Evolutionary conservation across 345 rosid genomes (phyloP).

Genomic region (Cardamine resedifolia): DNA sequence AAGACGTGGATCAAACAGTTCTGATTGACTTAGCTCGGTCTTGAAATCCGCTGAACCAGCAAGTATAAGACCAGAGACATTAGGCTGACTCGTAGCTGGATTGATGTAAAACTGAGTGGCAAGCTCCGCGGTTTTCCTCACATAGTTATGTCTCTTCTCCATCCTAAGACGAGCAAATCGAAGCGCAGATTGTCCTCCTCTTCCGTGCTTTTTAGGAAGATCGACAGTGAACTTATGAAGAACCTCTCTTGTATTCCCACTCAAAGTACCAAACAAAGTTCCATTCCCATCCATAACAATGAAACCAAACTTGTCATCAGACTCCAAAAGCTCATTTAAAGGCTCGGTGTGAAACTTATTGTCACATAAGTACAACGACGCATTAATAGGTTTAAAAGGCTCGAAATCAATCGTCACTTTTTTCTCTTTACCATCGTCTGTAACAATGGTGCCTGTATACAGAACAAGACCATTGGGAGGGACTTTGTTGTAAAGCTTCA

Average conservation of each 20-base stretch:
- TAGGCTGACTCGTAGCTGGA: conserved; percentile 90
- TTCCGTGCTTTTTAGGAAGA: conserved; percentile 87
- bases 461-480: conserved; percentile 89
- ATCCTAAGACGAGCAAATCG: conserved; percentile 90
- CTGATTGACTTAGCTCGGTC: conserved; percentile 91
- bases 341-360: conserved; percentile 91
- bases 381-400: conserved; percentile 90
- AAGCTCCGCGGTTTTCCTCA: conserved; percentile 92
- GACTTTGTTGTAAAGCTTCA: conserved; percentile 81
- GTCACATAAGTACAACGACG: conserved; percentile 81
- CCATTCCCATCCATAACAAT: conserved; percentile 97
- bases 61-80: conserved; percentile 82
- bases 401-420: conserved; percentile 92
- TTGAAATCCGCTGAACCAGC: conserved; percentile 99
- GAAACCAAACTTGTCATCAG: conserved; percentile 91
- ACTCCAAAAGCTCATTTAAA: conserved; percentile 76
- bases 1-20: conserved; percentile 93
- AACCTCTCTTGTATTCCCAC: conserved; percentile 89
- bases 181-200: conserved; percentile 94
- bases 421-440: conserved; percentile 90
- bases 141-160: conserved; percentile 93
- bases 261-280: conserved; percentile 79
- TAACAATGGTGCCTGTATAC: conserved; percentile 77
- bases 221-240: conserved; percentile 84
- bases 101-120: conserved; percentile 86